Percentiles rank a stretch among this genome's conserved stretches.
These are phyloP conservation scores for Trypanosomatidae sp. DNA, from an alignment of 208 protist species.

Conservation along the genomic window DNA sequence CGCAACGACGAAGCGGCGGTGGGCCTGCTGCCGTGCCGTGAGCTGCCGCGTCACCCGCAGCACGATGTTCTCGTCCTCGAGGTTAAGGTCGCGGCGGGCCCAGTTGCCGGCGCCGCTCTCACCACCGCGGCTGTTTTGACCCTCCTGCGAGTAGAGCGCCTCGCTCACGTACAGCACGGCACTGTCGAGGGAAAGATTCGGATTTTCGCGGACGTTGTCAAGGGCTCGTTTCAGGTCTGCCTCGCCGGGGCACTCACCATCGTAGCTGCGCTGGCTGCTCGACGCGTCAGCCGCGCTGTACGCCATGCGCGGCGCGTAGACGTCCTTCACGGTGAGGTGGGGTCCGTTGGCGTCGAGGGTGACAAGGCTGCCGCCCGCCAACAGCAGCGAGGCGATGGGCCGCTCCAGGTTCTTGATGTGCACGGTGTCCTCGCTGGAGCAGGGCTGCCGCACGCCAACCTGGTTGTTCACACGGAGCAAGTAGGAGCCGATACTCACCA, in stretches of 20 bases:
- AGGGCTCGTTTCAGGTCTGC: conserved; percentile 25
- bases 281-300: background rate
- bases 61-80: conserved; percentile 78
- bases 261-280: background rate
- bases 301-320: conserved; percentile 7
- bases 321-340: conserved; percentile 26
- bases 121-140: background rate
- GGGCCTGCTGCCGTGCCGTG: conserved; percentile 58
- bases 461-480: conserved; percentile 74
- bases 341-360: conserved; percentile 64
- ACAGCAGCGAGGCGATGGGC: conserved; percentile 41
- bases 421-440: conserved; percentile 68
- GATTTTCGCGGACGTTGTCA: conserved; percentile 36
- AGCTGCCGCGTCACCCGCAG: conserved; percentile 66
- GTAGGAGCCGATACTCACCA: conserved; percentile 53
- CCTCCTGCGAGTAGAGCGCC: background rate
- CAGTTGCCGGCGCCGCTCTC: conserved; percentile 60
- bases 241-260: conserved; percentile 20
- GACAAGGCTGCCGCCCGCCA: conserved; percentile 42
- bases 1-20: conserved; percentile 64
- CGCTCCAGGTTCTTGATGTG: conserved; percentile 32
- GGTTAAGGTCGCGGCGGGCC: conserved; percentile 64
- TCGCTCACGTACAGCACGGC: conserved; percentile 48
- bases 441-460: conserved; percentile 67
- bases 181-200: conserved; percentile 57